Evolutionary conservation across 345 rosid genomes (phyloP).

Genomic region (Ceriops tagal): DNA sequence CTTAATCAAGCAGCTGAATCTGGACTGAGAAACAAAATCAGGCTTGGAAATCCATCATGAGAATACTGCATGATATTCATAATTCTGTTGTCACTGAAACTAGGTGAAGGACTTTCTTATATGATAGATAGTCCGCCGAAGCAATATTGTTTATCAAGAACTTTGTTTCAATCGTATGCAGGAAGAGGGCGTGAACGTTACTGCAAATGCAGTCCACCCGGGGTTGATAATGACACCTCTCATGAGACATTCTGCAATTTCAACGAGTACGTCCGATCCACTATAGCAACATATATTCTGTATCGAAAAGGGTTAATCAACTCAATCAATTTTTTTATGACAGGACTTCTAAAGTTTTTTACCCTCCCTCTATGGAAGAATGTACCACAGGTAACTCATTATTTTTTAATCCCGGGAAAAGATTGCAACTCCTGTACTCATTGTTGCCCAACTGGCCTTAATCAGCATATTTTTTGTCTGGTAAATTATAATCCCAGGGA

Average conservation of each 20-base stretch:
- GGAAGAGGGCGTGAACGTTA: slow-evolving; percentile 76
- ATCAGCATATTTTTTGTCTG: too few relatives aligned
- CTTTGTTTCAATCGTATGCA: slow-evolving; percentile 17
- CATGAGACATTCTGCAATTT: slow-evolving; percentile 50
- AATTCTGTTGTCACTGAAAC: too few relatives aligned
- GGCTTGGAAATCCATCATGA: too few relatives aligned
- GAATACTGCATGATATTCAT: too few relatives aligned
- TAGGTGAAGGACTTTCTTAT: too few relatives aligned
- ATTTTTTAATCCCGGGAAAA: background rate
- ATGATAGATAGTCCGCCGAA: too few relatives aligned
- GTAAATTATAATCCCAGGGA: slow-evolving; percentile 41
- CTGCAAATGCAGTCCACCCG: slow-evolving; percentile 88
- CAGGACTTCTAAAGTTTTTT: slow-evolving; percentile 60
- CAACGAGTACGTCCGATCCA: slow-evolving; percentile 55
- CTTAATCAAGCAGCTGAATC: too few relatives aligned
- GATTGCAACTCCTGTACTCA: background rate
- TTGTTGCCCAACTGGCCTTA: background rate
- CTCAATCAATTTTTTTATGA: background rate
- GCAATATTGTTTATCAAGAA: background rate
- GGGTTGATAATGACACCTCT: slow-evolving; percentile 91
- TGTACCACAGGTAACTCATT: slow-evolving; percentile 63
- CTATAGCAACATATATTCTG: background rate
- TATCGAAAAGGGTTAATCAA: too few relatives aligned
- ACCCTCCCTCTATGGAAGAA: slow-evolving; percentile 74
- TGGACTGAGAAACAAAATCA: too few relatives aligned